Percentiles rank a stretch among this genome's conserved stretches.
Evolutionary conservation across 257 asterid genomes (phyloP).

Genomic region (Buddleja alternifolia): DNA sequence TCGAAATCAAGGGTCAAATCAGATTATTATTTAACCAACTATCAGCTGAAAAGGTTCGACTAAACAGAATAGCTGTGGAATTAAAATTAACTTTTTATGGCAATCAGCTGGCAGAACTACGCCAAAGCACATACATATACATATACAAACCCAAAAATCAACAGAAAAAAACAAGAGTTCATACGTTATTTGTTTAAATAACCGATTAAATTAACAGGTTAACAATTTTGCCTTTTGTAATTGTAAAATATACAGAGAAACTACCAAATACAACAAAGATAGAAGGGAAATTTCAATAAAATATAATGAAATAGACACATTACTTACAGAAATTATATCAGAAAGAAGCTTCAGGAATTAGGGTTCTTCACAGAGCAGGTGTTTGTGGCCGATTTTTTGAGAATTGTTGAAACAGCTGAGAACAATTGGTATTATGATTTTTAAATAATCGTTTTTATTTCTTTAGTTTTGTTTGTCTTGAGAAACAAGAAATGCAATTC

Average conservation of each 20-base stretch:
- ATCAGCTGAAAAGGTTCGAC: too few species aligned
- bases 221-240: neutral
- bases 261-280: neutral
- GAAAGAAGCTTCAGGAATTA: neutral
- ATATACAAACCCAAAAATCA: neutral
- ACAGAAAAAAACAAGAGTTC: neutral
- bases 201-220: neutral
- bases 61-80: too few species aligned
- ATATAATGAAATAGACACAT: neutral
- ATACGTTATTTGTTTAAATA: neutral
- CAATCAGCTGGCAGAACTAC: too few species aligned
- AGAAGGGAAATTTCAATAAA: neutral
- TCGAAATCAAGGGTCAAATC: neutral
- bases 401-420: neutral
- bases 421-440: neutral
- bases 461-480: constrained; percentile 4
- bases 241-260: neutral
- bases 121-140: neutral
- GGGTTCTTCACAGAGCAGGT: constrained; percentile 8
- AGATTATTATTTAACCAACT: neutral
- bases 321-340: constrained; percentile 3
- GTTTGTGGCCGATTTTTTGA: neutral
- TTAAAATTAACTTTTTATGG: too few species aligned
- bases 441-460: too few species aligned
- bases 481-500: constrained; percentile 16